A percentile compares a stretch with the other conserved stretches of the same genome.
These are phyloP conservation scores for Rhodotorula sp. DNA, from an alignment of 1,284 basidiomycete species.

Conservation along the genomic window DNA sequence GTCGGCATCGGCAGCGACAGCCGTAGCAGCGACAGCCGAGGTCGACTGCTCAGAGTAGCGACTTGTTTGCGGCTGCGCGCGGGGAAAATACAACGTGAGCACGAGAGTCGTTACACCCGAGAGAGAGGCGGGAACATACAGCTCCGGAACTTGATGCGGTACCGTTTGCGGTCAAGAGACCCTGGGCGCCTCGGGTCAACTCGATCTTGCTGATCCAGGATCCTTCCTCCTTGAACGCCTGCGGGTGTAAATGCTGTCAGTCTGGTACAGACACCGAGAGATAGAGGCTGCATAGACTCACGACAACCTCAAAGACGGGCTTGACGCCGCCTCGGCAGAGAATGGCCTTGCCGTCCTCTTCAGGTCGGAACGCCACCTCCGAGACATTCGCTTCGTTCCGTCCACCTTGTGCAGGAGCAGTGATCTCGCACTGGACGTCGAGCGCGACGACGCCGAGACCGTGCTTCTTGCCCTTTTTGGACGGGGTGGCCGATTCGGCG, in stretches of 20 bases:
- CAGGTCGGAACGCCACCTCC: constrained; percentile 20
- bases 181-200: constrained; percentile 19
- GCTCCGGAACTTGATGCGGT: constrained; percentile 45
- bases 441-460: constrained; percentile 26
- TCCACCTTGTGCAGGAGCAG: constrained; percentile 11
- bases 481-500: constrained; percentile 1
- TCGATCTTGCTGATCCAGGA: constrained; percentile 27
- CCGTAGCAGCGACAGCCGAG: constrained; percentile 19
- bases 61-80: constrained; percentile 24
- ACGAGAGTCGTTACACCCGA: rapidly evolving
- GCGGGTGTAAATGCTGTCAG: neutral
- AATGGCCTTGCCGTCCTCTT: constrained; percentile 13
- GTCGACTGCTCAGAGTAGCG: constrained; percentile 35
- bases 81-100: neutral
- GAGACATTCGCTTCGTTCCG: constrained; percentile 20
- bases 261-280: neutral
- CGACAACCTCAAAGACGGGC: constrained; percentile 35
- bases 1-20: constrained; percentile 22
- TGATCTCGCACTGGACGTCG: constrained; percentile 23
- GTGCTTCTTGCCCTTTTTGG: constrained; percentile 34
- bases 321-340: constrained; percentile 36
- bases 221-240: constrained; percentile 33
- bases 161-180: constrained; percentile 25
- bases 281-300: constrained; percentile 1
- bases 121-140: constrained; percentile 59